Base-by-base conservation (phyloP, 208 protist species). In the Trypanosoma theileri region DNA sequence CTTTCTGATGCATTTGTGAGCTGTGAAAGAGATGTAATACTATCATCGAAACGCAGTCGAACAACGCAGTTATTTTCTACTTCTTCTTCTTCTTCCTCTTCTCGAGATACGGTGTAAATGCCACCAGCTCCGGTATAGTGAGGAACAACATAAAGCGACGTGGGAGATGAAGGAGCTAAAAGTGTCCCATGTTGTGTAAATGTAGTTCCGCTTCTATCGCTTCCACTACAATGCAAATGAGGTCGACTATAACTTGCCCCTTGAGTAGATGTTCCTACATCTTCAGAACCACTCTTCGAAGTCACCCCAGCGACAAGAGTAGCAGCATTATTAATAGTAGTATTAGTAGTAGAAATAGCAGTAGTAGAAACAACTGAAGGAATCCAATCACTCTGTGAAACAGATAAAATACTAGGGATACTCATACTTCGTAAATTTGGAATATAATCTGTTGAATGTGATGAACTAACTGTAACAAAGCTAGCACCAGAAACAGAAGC, bases 41-140 rank as follows among this genome's bases (percentile, higher is more conserved):
- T 54, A 53, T 68, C 57, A 61, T 86, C 80, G 59, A 86, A 86
- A 44, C 64, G 63, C 0, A 89, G 73, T 40, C 60, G 73, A 62
- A 75, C 24, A n/a, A 69, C 71, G 44, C 80, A 86, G 45, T 74
- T 54, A 13, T 61, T 46, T 26, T 44, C 65, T 17, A 61, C 56
- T 12, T 65, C 35, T 21, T 75, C 61, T 14, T 55, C 28, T 11
- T 22, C 13, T 35, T 53, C 24, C 42, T 17, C n/a, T 13, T 19
- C 9, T 10, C 28, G 28, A 35, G 1, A 8, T 6, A 1, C 28
- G 1, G 4, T 35, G 28, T 35, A 35, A 35, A 35, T 35, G 6
- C 6, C 28, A 35, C 28, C 28, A 35, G 28, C 6, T 8, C 28
- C 28, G 28, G 28, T 35, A 35, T 8, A 35, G 6, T 35, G 28